phyloP scores from a whole-genome alignment of 2,329 filamentous ascomycete species.

The Pseudogymnoascus sp. region DNA sequence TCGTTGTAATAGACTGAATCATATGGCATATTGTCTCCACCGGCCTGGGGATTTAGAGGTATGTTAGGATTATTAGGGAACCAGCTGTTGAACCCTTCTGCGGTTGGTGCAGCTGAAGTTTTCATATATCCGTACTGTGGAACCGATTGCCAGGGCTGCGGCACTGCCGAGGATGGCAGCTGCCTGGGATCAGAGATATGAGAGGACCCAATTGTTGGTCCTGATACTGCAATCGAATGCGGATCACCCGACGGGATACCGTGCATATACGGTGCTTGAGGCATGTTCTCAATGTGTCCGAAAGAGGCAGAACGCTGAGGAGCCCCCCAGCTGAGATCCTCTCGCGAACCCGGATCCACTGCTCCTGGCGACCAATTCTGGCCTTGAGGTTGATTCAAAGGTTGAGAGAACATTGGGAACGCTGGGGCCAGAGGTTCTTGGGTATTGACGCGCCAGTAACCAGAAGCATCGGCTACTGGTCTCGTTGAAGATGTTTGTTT shows the following conservation, averaged over 20 bases:
- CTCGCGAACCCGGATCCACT: constrained; percentile 23
- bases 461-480: constrained; percentile 32
- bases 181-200: neutral
- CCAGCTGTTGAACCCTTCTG: neutral
- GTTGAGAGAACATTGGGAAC: constrained; percentile 42
- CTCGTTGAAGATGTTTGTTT: constrained; percentile 37
- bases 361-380: constrained; percentile 26
- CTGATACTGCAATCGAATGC: constrained; percentile 2
- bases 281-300: constrained; percentile 13
- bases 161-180: neutral
- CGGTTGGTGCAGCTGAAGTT: neutral
- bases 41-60: neutral
- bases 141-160: neutral
- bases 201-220: neutral
- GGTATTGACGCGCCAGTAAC: constrained; percentile 43
- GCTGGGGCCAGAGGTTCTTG: constrained; percentile 43
- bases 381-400: constrained; percentile 25
- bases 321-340: constrained; percentile 26
- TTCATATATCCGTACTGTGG: constrained; percentile 2
- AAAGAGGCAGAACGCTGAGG: constrained; percentile 30
- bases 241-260: neutral
- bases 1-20: constrained; percentile 4
- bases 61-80: constrained; percentile 4
- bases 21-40: constrained; percentile 1
- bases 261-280: neutral